Conservation (phyloP, 768 basidiomycete genomes). For the Kwoniella europaea region DNA sequence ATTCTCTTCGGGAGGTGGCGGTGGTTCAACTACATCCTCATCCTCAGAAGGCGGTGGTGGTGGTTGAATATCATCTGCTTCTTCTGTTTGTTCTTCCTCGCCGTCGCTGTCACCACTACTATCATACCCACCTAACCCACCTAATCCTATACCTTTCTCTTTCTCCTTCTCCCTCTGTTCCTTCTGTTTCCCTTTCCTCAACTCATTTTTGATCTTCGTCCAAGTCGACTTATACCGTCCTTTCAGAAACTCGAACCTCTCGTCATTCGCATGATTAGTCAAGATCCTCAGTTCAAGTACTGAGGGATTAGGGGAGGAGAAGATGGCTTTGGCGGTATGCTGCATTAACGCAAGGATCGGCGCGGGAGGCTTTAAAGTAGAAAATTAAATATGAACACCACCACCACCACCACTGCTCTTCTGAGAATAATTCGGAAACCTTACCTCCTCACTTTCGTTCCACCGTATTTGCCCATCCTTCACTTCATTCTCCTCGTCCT, state of each 20-base stretch:
- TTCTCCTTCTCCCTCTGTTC: conserved; percentile 9
- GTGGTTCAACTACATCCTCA: neutral
- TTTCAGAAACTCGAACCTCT: conserved; percentile 77
- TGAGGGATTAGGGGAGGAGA: conserved; percentile 73
- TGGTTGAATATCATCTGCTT: neutral
- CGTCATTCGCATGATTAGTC: conserved; percentile 79
- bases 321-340: conserved; percentile 73
- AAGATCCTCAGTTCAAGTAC: conserved; percentile 87
- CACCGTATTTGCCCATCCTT: conserved; percentile 63
- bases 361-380: conserved; percentile 44
- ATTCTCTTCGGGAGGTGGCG: neutral
- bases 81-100: neutral
- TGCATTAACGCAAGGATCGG: conserved; percentile 75
- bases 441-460: conserved; percentile 36
- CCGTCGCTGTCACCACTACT: conserved; percentile 8
- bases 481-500: conserved; percentile 69
- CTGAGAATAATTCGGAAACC: conserved; percentile 2
- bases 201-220: conserved; percentile 64
- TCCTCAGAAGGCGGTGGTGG: conserved; percentile 5
- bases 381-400: too few species aligned
- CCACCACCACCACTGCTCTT: too few species aligned
- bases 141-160: conserved; percentile 15
- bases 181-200: conserved; percentile 13
- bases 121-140: conserved; percentile 23
- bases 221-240: conserved; percentile 76